Percentiles rank a stretch among this genome's conserved stretches.
Conservation (phyloP, 345 rosid genomes). For the Pugionium dolabratum region DNA sequence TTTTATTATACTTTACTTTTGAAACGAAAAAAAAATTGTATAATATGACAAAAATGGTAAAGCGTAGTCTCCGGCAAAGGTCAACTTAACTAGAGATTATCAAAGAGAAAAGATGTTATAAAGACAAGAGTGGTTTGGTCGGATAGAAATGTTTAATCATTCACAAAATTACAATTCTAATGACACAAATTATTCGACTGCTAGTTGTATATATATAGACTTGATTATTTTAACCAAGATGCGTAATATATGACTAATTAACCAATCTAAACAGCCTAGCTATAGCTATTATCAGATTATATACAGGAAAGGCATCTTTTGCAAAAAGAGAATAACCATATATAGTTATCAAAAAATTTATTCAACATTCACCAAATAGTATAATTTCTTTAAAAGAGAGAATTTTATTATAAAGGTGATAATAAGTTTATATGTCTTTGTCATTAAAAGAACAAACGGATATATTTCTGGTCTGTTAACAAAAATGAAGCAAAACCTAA, state of each 20-base stretch:
- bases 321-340: neutral
- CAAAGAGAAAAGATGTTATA: slow-evolving; percentile 20
- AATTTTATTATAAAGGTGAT: neutral
- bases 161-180: slow-evolving; percentile 40
- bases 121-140: slow-evolving; percentile 32
- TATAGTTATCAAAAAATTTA: neutral
- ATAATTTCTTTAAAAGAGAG: neutral
- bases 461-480: slow-evolving; percentile 41
- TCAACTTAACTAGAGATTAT: slow-evolving; percentile 38
- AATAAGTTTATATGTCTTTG: slow-evolving; percentile 36
- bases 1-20: slow-evolving; percentile 1
- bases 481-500: slow-evolving; percentile 41
- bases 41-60: slow-evolving; percentile 35
- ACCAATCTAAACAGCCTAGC: slow-evolving; percentile 17
- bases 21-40: neutral
- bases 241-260: neutral
- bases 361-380: slow-evolving; percentile 21
- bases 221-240: slow-evolving; percentile 25
- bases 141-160: slow-evolving; percentile 31
- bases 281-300: slow-evolving; percentile 15
- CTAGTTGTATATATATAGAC: slow-evolving; percentile 26
- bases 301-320: slow-evolving; percentile 12
- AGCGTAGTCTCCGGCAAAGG: slow-evolving; percentile 46
- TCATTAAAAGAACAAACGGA: slow-evolving; percentile 40
- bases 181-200: slow-evolving; percentile 39